phyloP scores from a whole-genome alignment of 106 monocot species.

The Apostasia shenzhenica region DNA sequence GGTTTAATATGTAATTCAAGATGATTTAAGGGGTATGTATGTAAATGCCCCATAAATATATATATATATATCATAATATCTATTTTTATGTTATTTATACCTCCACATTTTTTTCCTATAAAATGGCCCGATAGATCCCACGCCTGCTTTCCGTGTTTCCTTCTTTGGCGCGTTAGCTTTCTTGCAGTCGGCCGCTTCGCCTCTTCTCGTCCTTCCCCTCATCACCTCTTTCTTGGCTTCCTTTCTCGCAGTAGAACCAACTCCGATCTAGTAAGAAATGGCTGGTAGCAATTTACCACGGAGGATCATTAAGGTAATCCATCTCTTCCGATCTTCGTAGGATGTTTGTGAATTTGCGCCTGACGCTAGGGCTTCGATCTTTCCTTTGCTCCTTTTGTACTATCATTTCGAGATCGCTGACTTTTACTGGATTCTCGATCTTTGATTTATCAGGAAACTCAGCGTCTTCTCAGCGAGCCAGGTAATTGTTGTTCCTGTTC shows the following conservation, averaged over 20 bases:
- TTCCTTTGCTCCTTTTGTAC: background rate
- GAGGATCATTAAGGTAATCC: conserved; percentile 86
- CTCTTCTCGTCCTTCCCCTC: background rate
- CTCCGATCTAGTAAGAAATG: conserved; percentile 19
- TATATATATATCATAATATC: no score
- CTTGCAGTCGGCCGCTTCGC: background rate
- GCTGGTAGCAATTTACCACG: conserved; percentile 90
- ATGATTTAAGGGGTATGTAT: no score
- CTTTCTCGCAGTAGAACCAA: background rate
- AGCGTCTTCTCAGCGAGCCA: conserved; percentile 94
- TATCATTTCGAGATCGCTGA: background rate
- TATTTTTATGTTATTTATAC: no score
- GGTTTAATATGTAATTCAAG: no score
- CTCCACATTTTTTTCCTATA: no score
- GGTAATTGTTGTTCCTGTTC: conserved; percentile 22
- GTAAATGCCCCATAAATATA: no score
- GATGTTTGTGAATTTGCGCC: background rate
- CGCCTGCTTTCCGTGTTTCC: background rate
- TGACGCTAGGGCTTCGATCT: background rate
- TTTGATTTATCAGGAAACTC: conserved; percentile 62
- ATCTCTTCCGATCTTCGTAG: conserved; percentile 11
- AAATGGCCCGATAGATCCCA: no score
- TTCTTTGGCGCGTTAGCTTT: background rate
- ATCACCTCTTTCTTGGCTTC: background rate
- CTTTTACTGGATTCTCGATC: conserved; percentile 4